Conservation (phyloP, 768 basidiomycete species). For the Mycena galopus region DNA sequence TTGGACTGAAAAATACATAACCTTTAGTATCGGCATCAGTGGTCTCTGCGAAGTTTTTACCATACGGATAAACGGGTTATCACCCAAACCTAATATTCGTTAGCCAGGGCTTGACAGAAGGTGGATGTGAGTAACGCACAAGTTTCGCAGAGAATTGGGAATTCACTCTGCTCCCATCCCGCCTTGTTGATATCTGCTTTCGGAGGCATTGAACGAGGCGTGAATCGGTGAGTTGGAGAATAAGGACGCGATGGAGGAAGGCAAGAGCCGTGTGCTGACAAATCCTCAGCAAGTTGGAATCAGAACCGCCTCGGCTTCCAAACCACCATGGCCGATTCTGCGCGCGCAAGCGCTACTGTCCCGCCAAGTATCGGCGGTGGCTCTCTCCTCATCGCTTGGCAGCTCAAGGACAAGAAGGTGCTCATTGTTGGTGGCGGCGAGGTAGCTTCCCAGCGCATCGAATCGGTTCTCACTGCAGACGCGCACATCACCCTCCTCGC, state of each 20-base stretch:
- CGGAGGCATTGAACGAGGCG: constrained; percentile 81
- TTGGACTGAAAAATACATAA: constrained; percentile 74
- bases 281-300: constrained; percentile 13
- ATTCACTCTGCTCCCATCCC: constrained; percentile 94
- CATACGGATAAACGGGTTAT: constrained; percentile 96
- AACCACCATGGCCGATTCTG: constrained; percentile 24
- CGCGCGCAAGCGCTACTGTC: background rate
- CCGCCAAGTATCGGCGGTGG: constrained; percentile 61
- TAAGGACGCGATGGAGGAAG: background rate
- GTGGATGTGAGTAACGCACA: constrained; percentile 62
- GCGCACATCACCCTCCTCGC: constrained; percentile 84
- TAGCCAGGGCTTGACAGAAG: constrained; percentile 1
- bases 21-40: background rate
- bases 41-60: constrained; percentile 56
- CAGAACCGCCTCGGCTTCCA: too few species aligned
- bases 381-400: constrained; percentile 94
- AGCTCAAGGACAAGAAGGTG: constrained; percentile 85
- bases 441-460: constrained; percentile 90
- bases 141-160: constrained; percentile 94
- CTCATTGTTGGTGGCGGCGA: constrained; percentile 95
- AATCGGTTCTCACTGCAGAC: constrained; percentile 86
- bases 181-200: constrained; percentile 97
- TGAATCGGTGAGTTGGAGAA: background rate
- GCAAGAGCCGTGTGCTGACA: constrained; percentile 8
- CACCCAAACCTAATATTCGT: constrained; percentile 74